These are phyloP conservation scores for Raddia distichophylla DNA, from an alignment of 176 grass and related monocot genomes.

Conservation along the genomic window DNA sequence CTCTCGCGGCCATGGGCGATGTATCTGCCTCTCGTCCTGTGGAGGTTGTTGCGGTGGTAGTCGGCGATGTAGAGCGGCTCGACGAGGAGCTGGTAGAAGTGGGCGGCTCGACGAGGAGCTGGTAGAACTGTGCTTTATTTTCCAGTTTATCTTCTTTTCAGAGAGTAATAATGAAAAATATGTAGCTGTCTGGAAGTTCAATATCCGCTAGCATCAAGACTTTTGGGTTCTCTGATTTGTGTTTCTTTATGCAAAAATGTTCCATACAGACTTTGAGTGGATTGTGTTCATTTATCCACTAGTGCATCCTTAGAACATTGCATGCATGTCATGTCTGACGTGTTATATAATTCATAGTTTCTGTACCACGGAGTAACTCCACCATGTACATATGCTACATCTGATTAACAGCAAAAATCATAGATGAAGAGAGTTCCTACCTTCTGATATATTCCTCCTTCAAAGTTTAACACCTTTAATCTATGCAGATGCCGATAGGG, in stretches of 20 bases:
- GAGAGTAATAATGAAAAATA: too few relatives aligned
- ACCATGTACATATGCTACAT: neutral
- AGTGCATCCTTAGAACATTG: too few relatives aligned
- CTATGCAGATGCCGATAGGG: slow-evolving; percentile 50
- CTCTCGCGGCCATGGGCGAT: slow-evolving; percentile 73
- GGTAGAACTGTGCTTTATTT: too few relatives aligned
- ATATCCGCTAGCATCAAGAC: too few relatives aligned
- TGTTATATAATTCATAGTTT: slow-evolving; percentile 11
- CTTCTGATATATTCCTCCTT: neutral
- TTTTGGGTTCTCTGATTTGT: too few relatives aligned
- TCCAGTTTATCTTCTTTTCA: too few relatives aligned
- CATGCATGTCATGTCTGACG: too few relatives aligned
- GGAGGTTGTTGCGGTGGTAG: slow-evolving; percentile 65
- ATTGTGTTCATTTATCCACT: too few relatives aligned
- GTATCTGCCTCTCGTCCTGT: slow-evolving; percentile 70
- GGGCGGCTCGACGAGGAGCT: too few relatives aligned
- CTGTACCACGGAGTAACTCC: neutral
- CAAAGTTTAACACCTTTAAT: slow-evolving; percentile 30
- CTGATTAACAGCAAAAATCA: neutral
- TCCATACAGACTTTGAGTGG: too few relatives aligned
- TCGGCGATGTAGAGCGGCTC: slow-evolving; percentile 91
- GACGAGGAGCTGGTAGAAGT: slow-evolving; percentile 90
- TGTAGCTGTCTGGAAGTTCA: too few relatives aligned
- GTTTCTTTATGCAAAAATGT: too few relatives aligned
- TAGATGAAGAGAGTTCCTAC: neutral